A percentile compares a stretch with the other conserved stretches of the same genome.
Evolutionary conservation across 2,329 filamentous ascomycete genomes (phyloP).

Genomic region (Leptographium wingfieldii): DNA sequence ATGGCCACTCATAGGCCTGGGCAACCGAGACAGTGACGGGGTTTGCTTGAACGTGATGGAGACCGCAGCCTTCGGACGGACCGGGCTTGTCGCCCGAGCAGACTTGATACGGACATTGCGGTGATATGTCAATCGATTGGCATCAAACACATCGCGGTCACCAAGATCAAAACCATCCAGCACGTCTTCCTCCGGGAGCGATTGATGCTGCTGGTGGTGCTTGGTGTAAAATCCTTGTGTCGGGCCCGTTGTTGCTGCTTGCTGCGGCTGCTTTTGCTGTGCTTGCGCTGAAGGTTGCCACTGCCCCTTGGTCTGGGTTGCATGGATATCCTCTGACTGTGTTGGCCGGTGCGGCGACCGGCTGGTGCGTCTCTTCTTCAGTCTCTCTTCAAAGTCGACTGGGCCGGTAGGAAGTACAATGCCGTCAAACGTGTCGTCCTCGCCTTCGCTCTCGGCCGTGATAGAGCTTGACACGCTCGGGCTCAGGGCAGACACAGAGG

Average conservation of each 20-base stretch:
- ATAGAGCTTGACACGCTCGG: constrained; percentile 87
- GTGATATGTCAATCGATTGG: constrained; percentile 71
- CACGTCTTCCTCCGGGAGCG: constrained; percentile 54
- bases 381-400: constrained; percentile 66
- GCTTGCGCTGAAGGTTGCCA: constrained; percentile 1
- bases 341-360: constrained; percentile 36
- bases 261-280: constrained; percentile 1
- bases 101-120: constrained; percentile 85
- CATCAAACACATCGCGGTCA: constrained; percentile 68
- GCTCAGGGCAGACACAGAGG: constrained; percentile 77
- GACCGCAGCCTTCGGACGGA: constrained; percentile 60
- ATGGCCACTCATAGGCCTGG: constrained; percentile 56
- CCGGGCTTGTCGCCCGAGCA: constrained; percentile 54
- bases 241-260: not conserved
- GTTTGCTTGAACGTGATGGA: constrained; percentile 77
- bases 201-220: constrained; percentile 9
- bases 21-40: constrained; percentile 54
- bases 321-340: constrained; percentile 15
- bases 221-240: constrained; percentile 5
- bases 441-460: constrained; percentile 84
- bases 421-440: constrained; percentile 87
- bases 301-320: constrained; percentile 12
- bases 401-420: constrained; percentile 73
- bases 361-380: constrained; percentile 58
- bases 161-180: constrained; percentile 79